Percentiles rank a stretch among this genome's conserved stretches.
phyloP scores from a whole-genome alignment of 495 filamentous ascomycete genomes.

The Sabuloglossum arenarium region DNA sequence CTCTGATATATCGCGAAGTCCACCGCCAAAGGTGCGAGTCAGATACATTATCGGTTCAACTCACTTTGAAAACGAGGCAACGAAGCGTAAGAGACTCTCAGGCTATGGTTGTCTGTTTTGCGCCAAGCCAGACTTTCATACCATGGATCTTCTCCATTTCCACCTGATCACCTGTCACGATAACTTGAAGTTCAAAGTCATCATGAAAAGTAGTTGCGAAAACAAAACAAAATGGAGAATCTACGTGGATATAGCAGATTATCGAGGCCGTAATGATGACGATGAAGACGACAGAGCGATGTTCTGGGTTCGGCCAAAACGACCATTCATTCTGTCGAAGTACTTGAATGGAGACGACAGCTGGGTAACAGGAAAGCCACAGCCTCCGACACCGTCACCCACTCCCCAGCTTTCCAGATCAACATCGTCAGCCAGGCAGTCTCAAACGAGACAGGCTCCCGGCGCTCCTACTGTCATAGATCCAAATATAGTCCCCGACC shows the following conservation, averaged over 20 bases:
- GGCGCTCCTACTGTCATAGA: not conserved
- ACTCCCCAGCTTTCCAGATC: not conserved
- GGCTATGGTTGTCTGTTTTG: constrained; percentile 5
- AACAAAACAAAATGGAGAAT: not conserved
- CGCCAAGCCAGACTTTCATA: not conserved
- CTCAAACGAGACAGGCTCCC: not conserved
- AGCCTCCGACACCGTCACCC: not conserved
- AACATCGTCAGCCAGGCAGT: not conserved
- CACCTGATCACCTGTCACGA: constrained; percentile 4
- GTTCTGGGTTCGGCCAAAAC: constrained; percentile 2
- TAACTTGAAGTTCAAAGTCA: constrained; percentile 3
- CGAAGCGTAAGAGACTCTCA: not conserved
- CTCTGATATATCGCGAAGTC: not conserved
- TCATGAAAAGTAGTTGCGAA: not conserved
- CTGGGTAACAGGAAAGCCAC: constrained; percentile 1
- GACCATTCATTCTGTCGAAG: constrained; percentile 4
- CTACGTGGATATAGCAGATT: not conserved
- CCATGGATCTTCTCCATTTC: constrained; percentile 1
- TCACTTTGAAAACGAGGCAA: not conserved
- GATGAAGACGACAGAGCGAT: not conserved
- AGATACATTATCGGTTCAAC: not conserved
- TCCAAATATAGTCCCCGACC: not conserved
- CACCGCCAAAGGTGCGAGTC: not conserved
- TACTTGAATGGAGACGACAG: constrained; percentile 7
- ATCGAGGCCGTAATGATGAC: not conserved